Base-by-base conservation (phyloP, 192 early-diverging fungal species). In the Coemansia sp. region DNA sequence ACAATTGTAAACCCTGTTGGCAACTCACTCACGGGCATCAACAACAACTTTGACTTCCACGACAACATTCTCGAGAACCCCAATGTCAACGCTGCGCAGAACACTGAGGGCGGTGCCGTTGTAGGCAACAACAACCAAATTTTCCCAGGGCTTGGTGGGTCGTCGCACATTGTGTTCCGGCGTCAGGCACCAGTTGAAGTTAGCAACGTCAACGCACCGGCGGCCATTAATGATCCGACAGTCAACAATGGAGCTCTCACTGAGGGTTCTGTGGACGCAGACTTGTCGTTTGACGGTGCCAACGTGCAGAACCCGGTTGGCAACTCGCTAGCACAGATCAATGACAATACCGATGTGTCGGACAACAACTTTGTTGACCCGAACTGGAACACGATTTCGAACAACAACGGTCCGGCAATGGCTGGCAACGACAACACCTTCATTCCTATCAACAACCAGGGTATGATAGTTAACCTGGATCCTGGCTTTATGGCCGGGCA, bases 381-480 rank as follows among this genome's bases (percentile, higher is more conserved):
- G n/a, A 71, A 70, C 54, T 74, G 57, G 59, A 80, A 80, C 50
- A 8, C 59, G 4, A 62, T 69, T n/a, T 80, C 78, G 2, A 57
- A 65, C 55, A 80, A 80, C 55, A 71, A 72, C 25, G 78, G 78
- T 2, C 78, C 78, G 3, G 65, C 78, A 0, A 9, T 80, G 19
- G 78, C 78, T 16, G 78, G 78, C 22, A 68, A 80, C 51, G 66
- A 63, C 69, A 75, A 80, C 56, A 61, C 64, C 1, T 68, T 80
- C 23, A 68, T 75, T 4, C 72, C 72, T 0, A 74, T 80, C 37
- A 80, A 67, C 65, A 80, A 80, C 66, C 47, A 80, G 37, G 78
- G 77, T 54, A 80, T 80, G 77, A 74, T 80, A 41, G 72, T 80
- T 41, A 80, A 80, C 45, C 59, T 80, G 11, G 72, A 74, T 19